A percentile compares a stretch with the other conserved stretches of the same genome.
Conservation (phyloP, 1,284 basidiomycete species). For the Ustilago shanxiensis region DNA sequence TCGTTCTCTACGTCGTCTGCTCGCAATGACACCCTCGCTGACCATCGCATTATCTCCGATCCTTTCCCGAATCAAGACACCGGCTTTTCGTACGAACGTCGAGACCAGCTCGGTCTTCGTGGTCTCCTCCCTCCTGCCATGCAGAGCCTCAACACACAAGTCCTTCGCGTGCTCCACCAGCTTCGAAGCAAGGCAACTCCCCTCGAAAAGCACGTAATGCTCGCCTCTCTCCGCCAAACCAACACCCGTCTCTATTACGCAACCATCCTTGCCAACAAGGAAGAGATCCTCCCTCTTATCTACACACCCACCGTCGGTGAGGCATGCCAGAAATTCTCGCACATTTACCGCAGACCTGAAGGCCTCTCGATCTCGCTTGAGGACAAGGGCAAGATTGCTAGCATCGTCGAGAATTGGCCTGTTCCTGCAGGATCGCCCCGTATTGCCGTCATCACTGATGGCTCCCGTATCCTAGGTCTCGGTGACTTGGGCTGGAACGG, state of each 20-base stretch:
- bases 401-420: slow-evolving; percentile 82
- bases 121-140: slow-evolving; percentile 79
- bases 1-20: slow-evolving; percentile 25
- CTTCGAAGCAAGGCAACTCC: slow-evolving; percentile 78
- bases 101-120: slow-evolving; percentile 78
- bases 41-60: slow-evolving; percentile 46
- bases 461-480: slow-evolving; percentile 90
- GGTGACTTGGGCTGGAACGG: slow-evolving; percentile 81
- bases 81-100: slow-evolving; percentile 78
- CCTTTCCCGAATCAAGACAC: slow-evolving; percentile 70
- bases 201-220: slow-evolving; percentile 86
- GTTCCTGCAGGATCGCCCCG: slow-evolving; percentile 71
- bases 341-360: slow-evolving; percentile 85
- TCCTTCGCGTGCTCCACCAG: slow-evolving; percentile 77
- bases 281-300: slow-evolving; percentile 76
- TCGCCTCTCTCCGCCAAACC: slow-evolving; percentile 79
- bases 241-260: slow-evolving; percentile 81
- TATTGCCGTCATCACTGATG: slow-evolving; percentile 76
- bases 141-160: slow-evolving; percentile 74
- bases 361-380: slow-evolving; percentile 68
- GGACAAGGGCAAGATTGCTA: slow-evolving; percentile 83
- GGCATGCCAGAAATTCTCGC: slow-evolving; percentile 79
- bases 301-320: slow-evolving; percentile 94
- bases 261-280: slow-evolving; percentile 75
- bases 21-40: slow-evolving; percentile 26